Conservation (phyloP, 164 flowering plant genomes). For the Dillenia turbinata region DNA sequence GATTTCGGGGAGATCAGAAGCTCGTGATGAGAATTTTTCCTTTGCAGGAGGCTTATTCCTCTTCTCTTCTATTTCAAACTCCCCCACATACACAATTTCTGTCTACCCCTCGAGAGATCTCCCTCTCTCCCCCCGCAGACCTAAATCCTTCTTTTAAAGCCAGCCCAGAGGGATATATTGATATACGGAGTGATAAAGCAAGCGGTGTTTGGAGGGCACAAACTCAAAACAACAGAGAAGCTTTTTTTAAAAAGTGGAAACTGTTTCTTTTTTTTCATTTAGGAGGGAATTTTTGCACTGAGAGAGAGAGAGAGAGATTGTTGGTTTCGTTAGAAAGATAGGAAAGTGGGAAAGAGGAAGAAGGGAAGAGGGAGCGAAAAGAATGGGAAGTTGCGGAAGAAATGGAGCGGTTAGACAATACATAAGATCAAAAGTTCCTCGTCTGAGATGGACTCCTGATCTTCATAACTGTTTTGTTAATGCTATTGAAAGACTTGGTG, state of each 20-base stretch:
- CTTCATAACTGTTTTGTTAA: slow-evolving; percentile 80
- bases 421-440: slow-evolving; percentile 73
- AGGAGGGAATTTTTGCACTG: not conserved
- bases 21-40: slow-evolving; percentile 38
- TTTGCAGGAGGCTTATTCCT: slow-evolving; percentile 14
- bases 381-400: slow-evolving; percentile 67
- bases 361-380: not conserved
- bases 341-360: not conserved
- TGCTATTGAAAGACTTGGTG: slow-evolving; percentile 87
- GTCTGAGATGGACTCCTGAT: slow-evolving; percentile 86
- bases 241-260: no score
- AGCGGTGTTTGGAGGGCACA: no score
- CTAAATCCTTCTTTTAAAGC: not conserved
- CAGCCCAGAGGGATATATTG: no score
- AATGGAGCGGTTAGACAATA: slow-evolving; percentile 71
- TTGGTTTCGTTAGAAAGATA: not conserved
- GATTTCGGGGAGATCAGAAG: slow-evolving; percentile 27
- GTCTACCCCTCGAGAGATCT: slow-evolving; percentile 37
- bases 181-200: no score
- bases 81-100: slow-evolving; percentile 6
- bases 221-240: no score
- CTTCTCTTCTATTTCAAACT: not conserved
- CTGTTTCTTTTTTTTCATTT: not conserved
- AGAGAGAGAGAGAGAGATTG: not conserved
- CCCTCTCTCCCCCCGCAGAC: slow-evolving; percentile 5